Conservation (phyloP, 331 rosid species). For the Telfairia occidentalis region DNA sequence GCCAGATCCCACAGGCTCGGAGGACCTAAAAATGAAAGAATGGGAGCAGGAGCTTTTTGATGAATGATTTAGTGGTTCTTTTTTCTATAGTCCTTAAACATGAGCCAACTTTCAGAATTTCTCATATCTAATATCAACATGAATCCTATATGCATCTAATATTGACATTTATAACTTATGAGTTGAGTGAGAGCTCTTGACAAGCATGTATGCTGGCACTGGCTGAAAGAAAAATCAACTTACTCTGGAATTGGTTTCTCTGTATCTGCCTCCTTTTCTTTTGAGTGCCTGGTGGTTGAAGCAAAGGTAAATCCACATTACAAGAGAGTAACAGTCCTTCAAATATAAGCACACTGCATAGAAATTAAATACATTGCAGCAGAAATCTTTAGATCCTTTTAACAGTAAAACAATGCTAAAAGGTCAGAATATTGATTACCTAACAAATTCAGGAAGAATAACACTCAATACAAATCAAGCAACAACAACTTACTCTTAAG, state of each 20-base stretch:
- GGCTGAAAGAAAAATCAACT: background rate
- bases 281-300: constrained; percentile 35
- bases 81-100: background rate
- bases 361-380: background rate
- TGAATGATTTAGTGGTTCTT: background rate
- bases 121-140: background rate
- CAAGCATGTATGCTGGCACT: background rate
- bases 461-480: background rate
- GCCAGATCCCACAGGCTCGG: constrained; percentile 17
- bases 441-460: background rate
- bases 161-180: background rate
- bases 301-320: constrained; percentile 6
- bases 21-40: constrained; percentile 20
- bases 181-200: background rate
- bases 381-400: background rate
- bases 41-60: background rate
- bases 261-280: constrained; percentile 25
- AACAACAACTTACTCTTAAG: background rate
- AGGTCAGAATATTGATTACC: background rate
- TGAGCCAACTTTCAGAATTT: background rate
- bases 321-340: background rate
- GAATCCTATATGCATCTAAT: background rate
- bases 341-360: background rate
- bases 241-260: constrained; percentile 19
- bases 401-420: background rate